phyloP scores from a whole-genome alignment of 1,284 basidiomycete species.

The Ceratobasidium sp. region DNA sequence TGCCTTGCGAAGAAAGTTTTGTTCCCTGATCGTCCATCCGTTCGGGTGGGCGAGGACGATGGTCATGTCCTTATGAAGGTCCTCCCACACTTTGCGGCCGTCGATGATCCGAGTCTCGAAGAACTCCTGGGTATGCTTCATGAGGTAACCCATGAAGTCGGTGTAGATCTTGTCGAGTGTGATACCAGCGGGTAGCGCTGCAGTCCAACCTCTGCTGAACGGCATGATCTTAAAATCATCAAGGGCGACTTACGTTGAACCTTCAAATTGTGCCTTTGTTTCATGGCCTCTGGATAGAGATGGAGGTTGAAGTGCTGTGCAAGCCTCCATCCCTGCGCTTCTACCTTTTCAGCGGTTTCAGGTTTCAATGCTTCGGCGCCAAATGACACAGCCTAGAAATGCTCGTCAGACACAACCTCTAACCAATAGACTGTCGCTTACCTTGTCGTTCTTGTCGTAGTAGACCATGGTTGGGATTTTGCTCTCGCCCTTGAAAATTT shows the following conservation, averaged over 20 bases:
- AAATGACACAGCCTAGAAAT: slow-evolving; percentile 35
- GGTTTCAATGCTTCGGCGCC: slow-evolving; percentile 37
- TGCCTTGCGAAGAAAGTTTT: slow-evolving; percentile 42
- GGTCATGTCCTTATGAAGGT: slow-evolving; percentile 6
- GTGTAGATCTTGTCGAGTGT: slow-evolving; percentile 32
- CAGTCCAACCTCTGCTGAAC: background rate
- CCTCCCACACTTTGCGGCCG: slow-evolving; percentile 31
- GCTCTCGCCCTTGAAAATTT: slow-evolving; percentile 16
- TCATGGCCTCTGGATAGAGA: slow-evolving; percentile 42
- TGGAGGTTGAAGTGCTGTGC: slow-evolving; percentile 45
- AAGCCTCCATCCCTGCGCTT: slow-evolving; percentile 36
- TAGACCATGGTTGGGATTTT: slow-evolving; percentile 45
- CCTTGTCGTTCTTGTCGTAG: slow-evolving; percentile 36
- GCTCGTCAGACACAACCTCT: background rate
- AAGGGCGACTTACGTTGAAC: slow-evolving; percentile 12
- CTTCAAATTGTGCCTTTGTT: slow-evolving; percentile 18
- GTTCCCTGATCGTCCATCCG: slow-evolving; percentile 43
- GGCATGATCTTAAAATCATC: background rate
- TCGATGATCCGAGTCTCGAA: slow-evolving; percentile 41
- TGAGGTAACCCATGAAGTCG: slow-evolving; percentile 44
- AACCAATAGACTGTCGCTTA: background rate
- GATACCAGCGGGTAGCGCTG: background rate
- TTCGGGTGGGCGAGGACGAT: slow-evolving; percentile 44
- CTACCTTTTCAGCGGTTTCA: slow-evolving; percentile 11
- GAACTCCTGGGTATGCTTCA: slow-evolving; percentile 37